phyloP scores from a whole-genome alignment of 257 asterid genomes.

The Nicotiana knightiana region DNA sequence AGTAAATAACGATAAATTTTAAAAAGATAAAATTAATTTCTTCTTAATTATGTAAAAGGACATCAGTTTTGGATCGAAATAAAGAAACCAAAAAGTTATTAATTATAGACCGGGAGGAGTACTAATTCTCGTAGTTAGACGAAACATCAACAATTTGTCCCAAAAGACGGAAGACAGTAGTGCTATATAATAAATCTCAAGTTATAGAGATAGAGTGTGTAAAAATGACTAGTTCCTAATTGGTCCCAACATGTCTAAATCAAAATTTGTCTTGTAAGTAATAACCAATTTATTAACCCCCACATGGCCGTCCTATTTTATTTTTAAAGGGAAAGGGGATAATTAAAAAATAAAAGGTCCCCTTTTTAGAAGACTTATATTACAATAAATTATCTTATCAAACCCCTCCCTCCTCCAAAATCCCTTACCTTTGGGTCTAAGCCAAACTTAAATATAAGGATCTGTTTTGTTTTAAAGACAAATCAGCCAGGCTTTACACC shows the following conservation, averaged over 20 bases:
- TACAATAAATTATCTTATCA: not conserved
- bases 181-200: not conserved
- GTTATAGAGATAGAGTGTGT: not conserved
- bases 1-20: too few species aligned
- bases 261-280: not conserved
- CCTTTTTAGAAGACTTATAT: not conserved
- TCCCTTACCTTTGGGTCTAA: not conserved
- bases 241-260: not conserved
- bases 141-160: not conserved
- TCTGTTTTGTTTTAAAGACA: conserved; percentile 16
- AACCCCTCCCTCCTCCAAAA: not conserved
- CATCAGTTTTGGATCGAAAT: too few species aligned
- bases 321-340: not conserved
- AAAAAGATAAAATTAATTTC: too few species aligned
- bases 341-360: conserved; percentile 17
- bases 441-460: not conserved
- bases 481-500: conserved; percentile 27
- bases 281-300: conserved; percentile 1
- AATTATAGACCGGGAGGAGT: too few species aligned
- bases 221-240: not conserved
- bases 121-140: not conserved
- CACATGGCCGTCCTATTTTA: conserved; percentile 21
- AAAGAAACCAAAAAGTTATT: too few species aligned
- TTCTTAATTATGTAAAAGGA: too few species aligned
- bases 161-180: not conserved